phyloP scores from a whole-genome alignment of 305 asterid species.

The Plantago lanceolata region DNA sequence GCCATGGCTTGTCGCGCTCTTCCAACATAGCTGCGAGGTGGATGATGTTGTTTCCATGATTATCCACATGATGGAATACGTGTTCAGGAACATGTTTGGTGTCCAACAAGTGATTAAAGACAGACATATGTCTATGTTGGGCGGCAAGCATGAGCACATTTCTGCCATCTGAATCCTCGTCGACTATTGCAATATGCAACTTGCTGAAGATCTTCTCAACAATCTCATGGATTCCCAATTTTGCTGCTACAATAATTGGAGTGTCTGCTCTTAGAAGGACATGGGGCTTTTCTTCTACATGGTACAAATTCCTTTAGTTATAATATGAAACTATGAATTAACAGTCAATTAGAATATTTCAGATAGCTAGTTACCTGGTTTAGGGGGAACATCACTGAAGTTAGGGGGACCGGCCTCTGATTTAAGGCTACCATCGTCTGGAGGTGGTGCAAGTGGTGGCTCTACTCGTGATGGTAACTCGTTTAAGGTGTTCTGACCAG shows the following conservation, averaged over 20 bases:
- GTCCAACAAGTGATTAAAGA: background rate
- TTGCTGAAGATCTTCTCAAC: background rate
- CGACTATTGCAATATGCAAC: background rate
- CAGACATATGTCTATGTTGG: background rate
- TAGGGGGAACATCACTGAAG: background rate
- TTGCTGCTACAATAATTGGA: constrained; percentile 3
- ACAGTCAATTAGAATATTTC: background rate
- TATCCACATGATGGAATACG: background rate
- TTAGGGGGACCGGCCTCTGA: too few species aligned
- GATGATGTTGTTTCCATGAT: constrained; percentile 1
- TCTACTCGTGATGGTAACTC: background rate
- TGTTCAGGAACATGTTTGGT: background rate
- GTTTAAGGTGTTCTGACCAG: background rate
- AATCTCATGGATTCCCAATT: background rate
- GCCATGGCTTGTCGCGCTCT: background rate
- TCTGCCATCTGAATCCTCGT: constrained; percentile 2
- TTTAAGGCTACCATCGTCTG: background rate
- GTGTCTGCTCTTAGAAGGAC: background rate
- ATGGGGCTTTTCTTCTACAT: background rate
- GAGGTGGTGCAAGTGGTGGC: background rate
- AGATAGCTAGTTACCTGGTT: background rate
- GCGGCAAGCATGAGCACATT: constrained; percentile 5
- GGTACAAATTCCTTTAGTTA: too few species aligned
- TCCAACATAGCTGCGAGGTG: constrained; percentile 12
- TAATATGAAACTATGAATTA: background rate